A percentile compares a stretch with the other conserved stretches of the same genome.
phyloP scores from a whole-genome alignment of 805 yeast species.

The Saccharomyces jurei region DNA sequence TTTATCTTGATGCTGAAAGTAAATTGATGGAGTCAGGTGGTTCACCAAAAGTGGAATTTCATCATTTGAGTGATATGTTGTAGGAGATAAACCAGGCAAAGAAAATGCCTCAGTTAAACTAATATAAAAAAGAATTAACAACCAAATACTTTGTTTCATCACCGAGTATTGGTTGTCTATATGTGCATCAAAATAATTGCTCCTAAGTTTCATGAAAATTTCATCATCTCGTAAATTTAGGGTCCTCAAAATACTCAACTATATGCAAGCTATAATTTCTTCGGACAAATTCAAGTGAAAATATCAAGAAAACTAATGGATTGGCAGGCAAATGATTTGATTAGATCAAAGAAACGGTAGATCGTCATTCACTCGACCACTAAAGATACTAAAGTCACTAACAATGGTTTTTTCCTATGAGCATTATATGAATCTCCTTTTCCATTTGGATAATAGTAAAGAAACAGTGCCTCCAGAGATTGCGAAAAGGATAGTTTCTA shows the following conservation, averaged over 20 bases:
- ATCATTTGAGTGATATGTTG: conserved; percentile 71
- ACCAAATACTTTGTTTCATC: neutral
- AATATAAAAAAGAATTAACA: conserved; percentile 2
- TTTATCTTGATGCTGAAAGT: conserved; percentile 34
- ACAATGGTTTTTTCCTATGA: conserved; percentile 17
- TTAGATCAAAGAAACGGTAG: neutral
- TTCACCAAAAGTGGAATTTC: conserved; percentile 74
- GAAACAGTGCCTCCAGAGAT: conserved; percentile 28
- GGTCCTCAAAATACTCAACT: neutral
- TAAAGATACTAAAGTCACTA: neutral
- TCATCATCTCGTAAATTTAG: neutral
- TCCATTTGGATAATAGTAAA: conserved; percentile 20
- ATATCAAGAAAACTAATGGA: neutral
- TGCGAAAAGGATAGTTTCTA: conserved; percentile 25
- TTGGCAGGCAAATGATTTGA: neutral
- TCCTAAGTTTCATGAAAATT: too few species aligned
- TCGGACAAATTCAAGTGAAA: neutral
- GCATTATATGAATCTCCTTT: conserved; percentile 25
- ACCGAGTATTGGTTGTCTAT: neutral
- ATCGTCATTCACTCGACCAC: neutral
- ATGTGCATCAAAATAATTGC: neutral
- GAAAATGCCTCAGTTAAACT: conserved; percentile 51
- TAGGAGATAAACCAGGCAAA: conserved; percentile 93
- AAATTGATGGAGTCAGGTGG: conserved; percentile 74
- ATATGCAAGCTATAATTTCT: neutral